Conservation (phyloP, 108 stramenopile species). For the Skeletonema potamos region DNA sequence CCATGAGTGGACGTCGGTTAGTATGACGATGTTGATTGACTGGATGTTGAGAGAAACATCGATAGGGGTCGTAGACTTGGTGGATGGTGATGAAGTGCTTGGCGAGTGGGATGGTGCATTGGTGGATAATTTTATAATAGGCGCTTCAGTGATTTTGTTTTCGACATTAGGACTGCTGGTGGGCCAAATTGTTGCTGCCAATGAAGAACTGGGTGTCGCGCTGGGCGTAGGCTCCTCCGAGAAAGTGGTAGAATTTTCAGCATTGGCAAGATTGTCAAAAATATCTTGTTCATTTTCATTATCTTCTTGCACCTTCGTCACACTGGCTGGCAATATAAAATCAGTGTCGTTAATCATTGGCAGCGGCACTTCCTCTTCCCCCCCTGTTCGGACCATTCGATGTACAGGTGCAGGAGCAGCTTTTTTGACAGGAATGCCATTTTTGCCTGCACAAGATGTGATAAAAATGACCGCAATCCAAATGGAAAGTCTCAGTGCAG, state of each 20-base stretch:
- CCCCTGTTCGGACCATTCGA: neutral
- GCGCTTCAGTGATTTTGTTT: neutral
- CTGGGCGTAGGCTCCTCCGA: neutral
- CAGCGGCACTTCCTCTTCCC: neutral
- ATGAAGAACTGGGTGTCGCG: neutral
- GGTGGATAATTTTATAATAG: neutral
- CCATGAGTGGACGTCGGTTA: slow-evolving; percentile 83
- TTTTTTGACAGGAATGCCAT: neutral
- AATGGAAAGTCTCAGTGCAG: neutral
- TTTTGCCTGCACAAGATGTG: neutral
- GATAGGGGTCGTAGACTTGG: slow-evolving; percentile 36
- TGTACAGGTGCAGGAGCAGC: too few relatives aligned
- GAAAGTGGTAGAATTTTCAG: neutral
- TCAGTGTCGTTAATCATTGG: neutral
- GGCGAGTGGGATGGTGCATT: neutral
- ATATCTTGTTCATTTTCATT: neutral
- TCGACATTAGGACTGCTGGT: neutral
- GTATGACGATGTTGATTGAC: slow-evolving; percentile 59
- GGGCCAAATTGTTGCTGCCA: neutral
- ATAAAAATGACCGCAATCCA: neutral
- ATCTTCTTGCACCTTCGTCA: neutral
- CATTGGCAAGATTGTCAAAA: neutral
- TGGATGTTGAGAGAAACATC: slow-evolving; percentile 29
- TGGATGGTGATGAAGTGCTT: slow-evolving; percentile 5
- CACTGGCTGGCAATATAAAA: neutral